Evolutionary conservation across 2,329 filamentous ascomycete species (phyloP).

Genomic region (Pseudocercospora fijiensis): DNA sequence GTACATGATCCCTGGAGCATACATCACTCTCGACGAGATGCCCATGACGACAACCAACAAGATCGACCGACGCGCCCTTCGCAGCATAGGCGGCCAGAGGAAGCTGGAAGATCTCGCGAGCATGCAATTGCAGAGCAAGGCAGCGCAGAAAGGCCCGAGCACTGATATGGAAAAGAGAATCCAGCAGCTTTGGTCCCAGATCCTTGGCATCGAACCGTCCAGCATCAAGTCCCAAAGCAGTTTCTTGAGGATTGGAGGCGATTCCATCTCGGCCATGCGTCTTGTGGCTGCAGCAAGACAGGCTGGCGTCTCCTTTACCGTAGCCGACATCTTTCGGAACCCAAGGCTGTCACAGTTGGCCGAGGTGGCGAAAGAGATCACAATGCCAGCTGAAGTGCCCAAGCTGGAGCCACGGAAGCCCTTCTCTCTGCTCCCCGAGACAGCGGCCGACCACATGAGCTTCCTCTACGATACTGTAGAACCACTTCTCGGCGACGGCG

Average conservation of each 20-base stretch:
- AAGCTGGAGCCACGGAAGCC: conserved; percentile 4
- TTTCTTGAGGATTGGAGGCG: conserved; percentile 49
- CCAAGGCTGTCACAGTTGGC: not conserved
- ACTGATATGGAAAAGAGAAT: conserved; percentile 56
- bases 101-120: conserved; percentile 44
- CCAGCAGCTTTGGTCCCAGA: conserved; percentile 53
- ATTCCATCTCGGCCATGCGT: conserved; percentile 48
- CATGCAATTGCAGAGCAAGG: conserved; percentile 23
- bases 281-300: conserved; percentile 43
- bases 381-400: not conserved
- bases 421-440: conserved; percentile 9
- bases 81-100: conserved; percentile 43
- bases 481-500: conserved; percentile 5
- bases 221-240: conserved; percentile 59
- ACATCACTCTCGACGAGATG: conserved; percentile 66
- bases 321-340: conserved; percentile 39
- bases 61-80: conserved; percentile 59
- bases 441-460: not conserved
- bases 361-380: not conserved
- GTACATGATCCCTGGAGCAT: conserved; percentile 74
- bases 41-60: conserved; percentile 72
- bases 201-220: conserved; percentile 47
- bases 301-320: conserved; percentile 41
- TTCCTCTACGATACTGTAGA: conserved; percentile 9
- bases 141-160: conserved; percentile 44